Percentiles rank a stretch among this genome's conserved stretches.
Conservation (phyloP, 345 rosid genomes). For the Camelina laxa region DNA sequence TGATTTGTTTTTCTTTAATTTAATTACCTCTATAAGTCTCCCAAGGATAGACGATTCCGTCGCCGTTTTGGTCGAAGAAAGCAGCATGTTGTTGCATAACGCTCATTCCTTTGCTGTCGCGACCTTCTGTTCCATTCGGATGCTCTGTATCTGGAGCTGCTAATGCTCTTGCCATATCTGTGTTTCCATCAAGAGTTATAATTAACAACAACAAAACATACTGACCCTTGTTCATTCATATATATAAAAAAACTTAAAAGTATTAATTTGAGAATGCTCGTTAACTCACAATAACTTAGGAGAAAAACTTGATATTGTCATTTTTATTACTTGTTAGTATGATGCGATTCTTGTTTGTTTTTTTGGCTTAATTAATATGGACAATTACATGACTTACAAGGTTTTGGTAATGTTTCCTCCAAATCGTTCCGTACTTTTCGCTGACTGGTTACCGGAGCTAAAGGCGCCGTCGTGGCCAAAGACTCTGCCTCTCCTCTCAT, state of each 20-base stretch:
- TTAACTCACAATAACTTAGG: too few relatives aligned
- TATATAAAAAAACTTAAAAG: too few relatives aligned
- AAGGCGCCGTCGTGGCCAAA: constrained; percentile 62
- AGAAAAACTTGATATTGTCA: neutral
- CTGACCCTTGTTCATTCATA: neutral
- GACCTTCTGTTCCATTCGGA: constrained; percentile 73
- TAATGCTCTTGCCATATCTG: constrained; percentile 83
- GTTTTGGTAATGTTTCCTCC: constrained; percentile 73
- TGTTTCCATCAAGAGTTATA: neutral
- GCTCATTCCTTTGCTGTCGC: constrained; percentile 55
- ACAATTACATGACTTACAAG: too few relatives aligned
- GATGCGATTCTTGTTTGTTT: too few relatives aligned
- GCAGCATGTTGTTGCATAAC: constrained; percentile 90
- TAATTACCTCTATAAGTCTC: constrained; percentile 81
- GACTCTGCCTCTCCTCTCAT: constrained; percentile 37
- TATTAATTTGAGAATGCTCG: too few relatives aligned
- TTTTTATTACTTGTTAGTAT: neutral
- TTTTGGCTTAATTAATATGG: too few relatives aligned
- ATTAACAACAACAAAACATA: neutral
- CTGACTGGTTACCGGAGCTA: constrained; percentile 66
- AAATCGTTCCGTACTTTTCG: constrained; percentile 65
- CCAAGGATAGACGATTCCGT: constrained; percentile 90
- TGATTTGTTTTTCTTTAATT: too few relatives aligned
- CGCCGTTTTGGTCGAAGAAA: constrained; percentile 70
- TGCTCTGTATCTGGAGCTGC: constrained; percentile 68